Percentiles rank a stretch among this genome's conserved stretches.
Evolutionary conservation across 148 eudicot genomes (phyloP).

Genomic region (Persicaria tinctoria): DNA sequence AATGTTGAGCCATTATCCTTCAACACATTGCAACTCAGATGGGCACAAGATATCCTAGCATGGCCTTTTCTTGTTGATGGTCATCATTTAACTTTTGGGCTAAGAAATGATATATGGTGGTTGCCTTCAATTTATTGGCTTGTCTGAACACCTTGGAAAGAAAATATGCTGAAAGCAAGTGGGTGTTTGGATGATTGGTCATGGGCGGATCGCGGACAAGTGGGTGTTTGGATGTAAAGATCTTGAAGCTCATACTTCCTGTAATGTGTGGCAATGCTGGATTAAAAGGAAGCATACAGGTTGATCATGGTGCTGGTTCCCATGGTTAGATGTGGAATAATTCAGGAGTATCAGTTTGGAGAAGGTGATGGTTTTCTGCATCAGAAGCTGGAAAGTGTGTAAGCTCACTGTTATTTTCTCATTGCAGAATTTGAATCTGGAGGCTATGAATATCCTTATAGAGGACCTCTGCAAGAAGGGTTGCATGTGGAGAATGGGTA

Average conservation of each 20-base stretch:
- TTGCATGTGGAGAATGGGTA: background rate
- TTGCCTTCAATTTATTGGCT: background rate
- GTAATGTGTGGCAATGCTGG: background rate
- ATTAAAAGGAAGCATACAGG: background rate
- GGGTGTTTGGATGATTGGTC: background rate
- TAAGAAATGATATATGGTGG: background rate
- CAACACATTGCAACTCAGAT: background rate
- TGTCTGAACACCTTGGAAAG: background rate
- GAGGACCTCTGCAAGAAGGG: background rate
- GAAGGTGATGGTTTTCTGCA: background rate
- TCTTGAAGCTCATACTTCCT: background rate
- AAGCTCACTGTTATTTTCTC: background rate
- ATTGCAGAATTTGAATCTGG: background rate
- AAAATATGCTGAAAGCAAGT: background rate
- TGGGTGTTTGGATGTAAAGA: background rate
- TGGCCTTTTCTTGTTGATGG: background rate
- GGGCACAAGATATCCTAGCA: background rate
- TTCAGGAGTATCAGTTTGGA: background rate
- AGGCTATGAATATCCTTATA: background rate
- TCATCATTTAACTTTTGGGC: background rate
- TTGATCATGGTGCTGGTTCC: slow-evolving; percentile 1
- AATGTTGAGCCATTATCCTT: slow-evolving; percentile 15
- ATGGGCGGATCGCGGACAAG: background rate
- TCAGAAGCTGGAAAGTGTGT: background rate
- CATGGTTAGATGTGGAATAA: background rate